Evolutionary conservation across 768 basidiomycete genomes (phyloP).

Genomic region (Phaffia tasmanica): DNA sequence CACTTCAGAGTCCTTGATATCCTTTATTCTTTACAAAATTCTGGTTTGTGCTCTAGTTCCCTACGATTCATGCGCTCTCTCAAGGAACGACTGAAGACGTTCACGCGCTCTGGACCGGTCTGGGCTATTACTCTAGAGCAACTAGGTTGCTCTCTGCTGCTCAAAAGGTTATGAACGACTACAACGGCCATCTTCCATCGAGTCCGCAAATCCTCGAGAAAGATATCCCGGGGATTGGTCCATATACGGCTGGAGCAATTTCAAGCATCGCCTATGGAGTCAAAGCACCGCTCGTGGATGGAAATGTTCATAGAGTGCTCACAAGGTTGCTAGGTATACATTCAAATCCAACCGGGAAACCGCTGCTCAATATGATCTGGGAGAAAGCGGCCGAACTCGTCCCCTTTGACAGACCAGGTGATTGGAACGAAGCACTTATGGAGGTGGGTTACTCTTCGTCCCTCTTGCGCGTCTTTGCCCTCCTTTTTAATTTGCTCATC

Average conservation of each 20-base stretch:
- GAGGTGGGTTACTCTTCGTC: slow-evolving; percentile 3
- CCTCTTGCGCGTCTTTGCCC: background rate
- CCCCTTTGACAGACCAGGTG: background rate
- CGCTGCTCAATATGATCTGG: slow-evolving; percentile 5
- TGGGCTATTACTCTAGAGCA: slow-evolving; percentile 23
- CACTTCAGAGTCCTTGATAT: background rate
- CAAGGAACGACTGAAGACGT: slow-evolving; percentile 14
- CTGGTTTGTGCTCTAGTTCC: slow-evolving; percentile 1
- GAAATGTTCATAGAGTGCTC: slow-evolving; percentile 24
- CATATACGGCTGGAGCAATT: slow-evolving; percentile 26
- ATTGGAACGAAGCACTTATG: slow-evolving; percentile 26
- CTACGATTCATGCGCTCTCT: slow-evolving; percentile 12
- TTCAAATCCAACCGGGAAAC: slow-evolving; percentile 16
- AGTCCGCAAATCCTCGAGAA: slow-evolving; percentile 9
- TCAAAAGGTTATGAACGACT: slow-evolving; percentile 17
- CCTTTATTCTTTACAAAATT: background rate
- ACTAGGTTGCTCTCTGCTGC: slow-evolving; percentile 21
- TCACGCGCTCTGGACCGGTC: slow-evolving; percentile 18
- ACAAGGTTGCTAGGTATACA: slow-evolving; percentile 16
- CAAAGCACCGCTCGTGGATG: slow-evolving; percentile 20
- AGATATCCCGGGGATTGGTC: slow-evolving; percentile 24
- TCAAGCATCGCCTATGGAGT: slow-evolving; percentile 11
- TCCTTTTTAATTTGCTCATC: background rate
- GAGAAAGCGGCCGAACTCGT: slow-evolving; percentile 10
- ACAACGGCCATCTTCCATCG: slow-evolving; percentile 15